Evolutionary conservation across 352 stramenopile genomes (phyloP).

Genomic region (Globisporangium recalcitrans): DNA sequence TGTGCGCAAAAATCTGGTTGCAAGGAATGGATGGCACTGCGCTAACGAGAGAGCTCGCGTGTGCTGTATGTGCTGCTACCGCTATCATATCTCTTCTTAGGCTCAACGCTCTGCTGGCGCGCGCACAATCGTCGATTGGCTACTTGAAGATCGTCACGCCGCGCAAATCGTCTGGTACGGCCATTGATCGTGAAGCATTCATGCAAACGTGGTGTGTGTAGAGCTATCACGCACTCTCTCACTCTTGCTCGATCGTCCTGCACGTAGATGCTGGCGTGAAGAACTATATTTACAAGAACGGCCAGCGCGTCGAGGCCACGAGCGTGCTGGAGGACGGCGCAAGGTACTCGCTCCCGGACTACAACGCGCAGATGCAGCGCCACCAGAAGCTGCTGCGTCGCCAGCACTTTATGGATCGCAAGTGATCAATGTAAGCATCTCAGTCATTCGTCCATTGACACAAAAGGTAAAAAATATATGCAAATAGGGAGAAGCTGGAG

Average conservation of each 20-base stretch:
- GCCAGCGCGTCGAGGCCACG: constrained; percentile 53
- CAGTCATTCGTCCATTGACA: background rate
- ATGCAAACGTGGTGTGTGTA: background rate
- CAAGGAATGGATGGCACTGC: background rate
- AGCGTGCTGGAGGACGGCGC: constrained; percentile 44
- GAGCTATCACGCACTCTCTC: background rate
- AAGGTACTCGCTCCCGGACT: constrained; percentile 68
- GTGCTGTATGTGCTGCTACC: background rate
- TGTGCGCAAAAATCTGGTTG: background rate
- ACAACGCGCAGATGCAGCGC: constrained; percentile 59
- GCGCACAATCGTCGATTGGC: constrained; percentile 74
- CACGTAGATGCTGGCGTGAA: constrained; percentile 57
- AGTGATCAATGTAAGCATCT: constrained; percentile 25
- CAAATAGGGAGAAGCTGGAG: constrained; percentile 1
- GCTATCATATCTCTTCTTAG: constrained; percentile 21
- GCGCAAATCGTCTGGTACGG: constrained; percentile 45
- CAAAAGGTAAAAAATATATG: background rate
- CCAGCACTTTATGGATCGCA: constrained; percentile 86
- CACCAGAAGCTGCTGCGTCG: constrained; percentile 75
- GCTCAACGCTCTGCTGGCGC: constrained; percentile 58
- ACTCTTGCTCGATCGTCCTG: background rate
- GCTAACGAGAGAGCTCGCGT: background rate
- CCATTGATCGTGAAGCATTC: background rate
- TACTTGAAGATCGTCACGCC: constrained; percentile 87
- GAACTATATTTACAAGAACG: constrained; percentile 81